Base-by-base conservation (phyloP, 1,139 yeast genomes). In the Yamadazyma mexicana region DNA sequence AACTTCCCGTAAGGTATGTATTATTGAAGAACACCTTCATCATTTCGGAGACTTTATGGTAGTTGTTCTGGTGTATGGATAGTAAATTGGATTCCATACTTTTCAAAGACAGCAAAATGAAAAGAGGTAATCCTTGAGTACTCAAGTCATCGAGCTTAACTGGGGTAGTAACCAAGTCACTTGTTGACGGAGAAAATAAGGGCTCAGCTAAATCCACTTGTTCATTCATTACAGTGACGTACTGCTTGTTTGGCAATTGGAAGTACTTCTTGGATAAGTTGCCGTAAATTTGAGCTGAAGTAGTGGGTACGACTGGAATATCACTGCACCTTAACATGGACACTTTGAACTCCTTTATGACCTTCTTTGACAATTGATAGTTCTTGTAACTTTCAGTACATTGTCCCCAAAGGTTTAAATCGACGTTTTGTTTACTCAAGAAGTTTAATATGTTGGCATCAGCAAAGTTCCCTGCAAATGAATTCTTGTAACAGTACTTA, bases 391-490 rank as follows among this genome's bases (percentile, higher is more conserved):
- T 77, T 9, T 69, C 73, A 6, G 75, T 58, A 14, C 59, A 57
- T 11, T 46, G 37, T 15, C 39, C 35, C 62, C 62, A 30, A 54
- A 41, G 16, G 51, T 58, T 10, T 8, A 38, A 16, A 11, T 41
- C 35, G 6, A 32, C 37, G 62, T 59, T 39, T 63, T 56, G 5
- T 56, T 47, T 37, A 58, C 62, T 33, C 75, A 64, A 45, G 59
- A 35, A 69, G 54, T 73, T 60, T 48, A 73, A 55, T 1, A 69
- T 61, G 54, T 81, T 83, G 42, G 78, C 66, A 56, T 80, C 82
- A 42, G 80, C 58, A 58, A 79, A 85, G 54, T 83, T 85, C 8
- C 92, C 92, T 7, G 83, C 89, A 55, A 72, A 83, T 51, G 75
- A 77, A 12, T 83, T 74, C 57, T 75, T 81, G 45, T 72, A 66